Percentiles rank a stretch among this genome's conserved stretches.
phyloP scores from a whole-genome alignment of 2,329 filamentous ascomycete species.

The Microcyclosporella mali region DNA sequence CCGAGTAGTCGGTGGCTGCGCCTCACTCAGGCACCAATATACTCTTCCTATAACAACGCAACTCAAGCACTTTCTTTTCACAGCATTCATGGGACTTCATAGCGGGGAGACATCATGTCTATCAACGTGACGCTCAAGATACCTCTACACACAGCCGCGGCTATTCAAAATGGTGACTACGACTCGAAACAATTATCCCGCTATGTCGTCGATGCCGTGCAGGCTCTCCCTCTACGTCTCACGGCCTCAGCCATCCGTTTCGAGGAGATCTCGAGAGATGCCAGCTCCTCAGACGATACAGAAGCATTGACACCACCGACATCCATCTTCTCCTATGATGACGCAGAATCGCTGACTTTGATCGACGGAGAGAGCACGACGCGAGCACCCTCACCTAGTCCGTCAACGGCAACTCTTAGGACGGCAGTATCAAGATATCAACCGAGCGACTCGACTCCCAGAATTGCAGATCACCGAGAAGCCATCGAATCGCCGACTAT shows the following conservation, averaged over 20 bases:
- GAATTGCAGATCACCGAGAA: neutral
- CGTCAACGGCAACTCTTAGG: neutral
- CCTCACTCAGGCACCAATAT: too few species aligned
- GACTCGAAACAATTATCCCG: neutral
- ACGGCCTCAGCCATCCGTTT: too few species aligned
- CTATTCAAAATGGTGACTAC: slow-evolving; percentile 3
- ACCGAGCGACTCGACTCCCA: neutral
- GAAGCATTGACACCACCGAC: neutral
- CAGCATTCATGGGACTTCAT: too few species aligned
- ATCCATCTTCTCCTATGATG: neutral
- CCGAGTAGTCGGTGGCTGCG: too few species aligned
- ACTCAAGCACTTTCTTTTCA: neutral
- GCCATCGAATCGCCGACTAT: neutral
- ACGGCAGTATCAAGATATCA: neutral
- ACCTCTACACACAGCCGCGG: neutral
- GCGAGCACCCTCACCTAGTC: neutral
- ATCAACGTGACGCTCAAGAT: neutral
- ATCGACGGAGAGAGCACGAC: neutral
- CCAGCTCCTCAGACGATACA: neutral
- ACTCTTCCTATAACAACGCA: neutral
- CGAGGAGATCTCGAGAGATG: neutral
- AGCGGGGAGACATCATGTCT: too few species aligned
- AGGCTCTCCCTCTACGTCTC: neutral
- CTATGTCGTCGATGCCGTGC: neutral
- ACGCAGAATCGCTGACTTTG: neutral